Evolutionary conservation across 495 filamentous ascomycete genomes (phyloP).

Genomic region (Aspergillus ostianus): DNA sequence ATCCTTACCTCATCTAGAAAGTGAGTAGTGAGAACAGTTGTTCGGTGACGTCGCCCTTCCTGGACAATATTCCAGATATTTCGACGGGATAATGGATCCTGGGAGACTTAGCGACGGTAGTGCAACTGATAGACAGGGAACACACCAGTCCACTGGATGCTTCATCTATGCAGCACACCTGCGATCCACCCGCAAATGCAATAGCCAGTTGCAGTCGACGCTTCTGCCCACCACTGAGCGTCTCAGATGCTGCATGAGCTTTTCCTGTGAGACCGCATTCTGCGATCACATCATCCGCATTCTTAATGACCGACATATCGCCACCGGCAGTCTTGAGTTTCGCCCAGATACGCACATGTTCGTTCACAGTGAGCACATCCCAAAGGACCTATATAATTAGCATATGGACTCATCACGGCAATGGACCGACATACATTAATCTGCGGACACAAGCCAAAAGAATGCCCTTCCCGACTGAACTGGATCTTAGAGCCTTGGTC

Average conservation of each 20-base stretch:
- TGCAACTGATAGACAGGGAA: background rate
- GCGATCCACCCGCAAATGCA: background rate
- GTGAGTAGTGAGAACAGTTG: background rate
- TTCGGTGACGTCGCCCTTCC: background rate
- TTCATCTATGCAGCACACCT: constrained; percentile 1
- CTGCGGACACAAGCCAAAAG: background rate
- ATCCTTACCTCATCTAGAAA: background rate
- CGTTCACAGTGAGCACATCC: background rate
- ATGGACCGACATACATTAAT: background rate
- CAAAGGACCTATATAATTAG: background rate
- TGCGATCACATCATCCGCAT: background rate
- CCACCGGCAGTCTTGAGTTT: background rate
- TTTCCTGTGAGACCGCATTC: background rate
- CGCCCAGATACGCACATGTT: background rate
- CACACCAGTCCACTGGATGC: constrained; percentile 3
- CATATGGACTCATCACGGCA: background rate
- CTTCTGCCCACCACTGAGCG: constrained; percentile 2
- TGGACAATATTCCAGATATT: constrained; percentile 4
- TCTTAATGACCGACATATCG: background rate
- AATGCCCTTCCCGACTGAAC: background rate
- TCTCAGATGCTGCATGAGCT: background rate
- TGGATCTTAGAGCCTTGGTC: background rate
- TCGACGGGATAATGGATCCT: constrained; percentile 2
- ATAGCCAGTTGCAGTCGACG: constrained; percentile 2
- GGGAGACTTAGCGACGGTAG: background rate